Evolutionary conservation across 192 early-diverging fungal genomes (phyloP), one percentile per base, ranked within the genome.

Genomic region (Backusella macrospora): DNA sequence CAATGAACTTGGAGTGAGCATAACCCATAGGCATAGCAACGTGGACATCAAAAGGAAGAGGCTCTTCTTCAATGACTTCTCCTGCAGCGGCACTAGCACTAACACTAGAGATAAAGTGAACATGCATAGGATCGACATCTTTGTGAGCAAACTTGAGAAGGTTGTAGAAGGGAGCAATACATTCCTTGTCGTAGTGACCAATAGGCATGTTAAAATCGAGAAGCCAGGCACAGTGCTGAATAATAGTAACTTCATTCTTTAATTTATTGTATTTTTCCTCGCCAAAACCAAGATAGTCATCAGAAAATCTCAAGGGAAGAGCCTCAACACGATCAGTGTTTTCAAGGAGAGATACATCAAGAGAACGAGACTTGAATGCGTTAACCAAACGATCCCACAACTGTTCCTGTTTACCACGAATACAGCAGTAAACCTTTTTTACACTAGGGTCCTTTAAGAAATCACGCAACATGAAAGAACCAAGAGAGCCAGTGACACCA

Each of bases 401-500:
- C 39, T 40, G 64, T 6, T 16, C 26, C 9, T 65, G 65, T 37
- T 74, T 76, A 15, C 77, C 77, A 29, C 81, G 73, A 38, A 78
- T 64, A 5, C 78, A 46, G 34, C 67, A 62, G 49, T 79, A 82
- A 0, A 82, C 81, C 18, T 68, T 78, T 38, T 55, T 73, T 21
- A 75, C 71, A 13, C 59, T 38, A 8, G 70, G 69, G n/a, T 65
- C 63, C 47, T 69, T 26, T 5, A 82, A 67, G 1, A 82, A 45
- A 43, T 67, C 74, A 6, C 63, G 21, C 42, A 82, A 15, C 14
- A 76, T 18, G 26, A 78, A 70, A 5, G 74, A 70, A 15, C 81
- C 81, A 13, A 82, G 46, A 18, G 77, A 75, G 6, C 81, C 81
- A 26, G 77, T 82, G 13, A 74, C 74, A 18, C 81, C 81, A 2